Evolutionary conservation across 2,329 filamentous ascomycete species (phyloP), one percentile per base, ranked within the genome.

Genomic region (Coniochaeta prunicola): DNA sequence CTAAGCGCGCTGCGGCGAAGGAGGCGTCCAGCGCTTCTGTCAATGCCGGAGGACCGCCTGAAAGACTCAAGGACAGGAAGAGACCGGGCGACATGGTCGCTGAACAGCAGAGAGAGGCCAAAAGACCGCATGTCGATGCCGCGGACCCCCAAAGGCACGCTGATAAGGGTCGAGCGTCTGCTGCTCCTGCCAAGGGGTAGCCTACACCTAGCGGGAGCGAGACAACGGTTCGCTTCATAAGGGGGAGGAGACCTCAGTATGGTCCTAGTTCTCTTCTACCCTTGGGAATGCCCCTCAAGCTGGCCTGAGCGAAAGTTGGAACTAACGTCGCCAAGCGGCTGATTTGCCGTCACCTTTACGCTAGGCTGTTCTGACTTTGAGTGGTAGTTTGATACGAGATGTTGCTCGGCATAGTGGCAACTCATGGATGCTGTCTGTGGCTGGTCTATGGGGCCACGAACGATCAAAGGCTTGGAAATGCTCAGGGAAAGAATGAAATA

Each of bases 1-100:
- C 79, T 8, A 74, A 76, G 4, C 77, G 75, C 6, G 73, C 72
- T 45, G 74, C 76, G 0, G 73, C 72, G 19, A 79, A 76, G 64
- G 76, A 77, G 61, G 9, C 64, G 31, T 70, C 73, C 21, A 66
- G 64, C 57, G 53, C 50, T n/a, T 24, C n/a, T 12, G 28, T 21
- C 13, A 24, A 21, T 13, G 28, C 33, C 21, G 21, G n/a, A 26
- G 30, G 15, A 34, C 33, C 28, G 38, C 56, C 59, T 57, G 15
- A 53, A 40, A 5, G 56, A 54, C 13, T 13, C 24, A 66, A 67
- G 54, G 76, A 79, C 21, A 75, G 73, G 63, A 80, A 79, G 64
- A 71, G 68, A 24, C 63, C 66, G 3, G 64, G 69, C 48, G 48
- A 60, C 45, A 61, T 28, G 30, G 6, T 4, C 5, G 40, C 40